Evolutionary conservation across 768 basidiomycete species (phyloP).

Genomic region (Cystofilobasidium macerans): DNA sequence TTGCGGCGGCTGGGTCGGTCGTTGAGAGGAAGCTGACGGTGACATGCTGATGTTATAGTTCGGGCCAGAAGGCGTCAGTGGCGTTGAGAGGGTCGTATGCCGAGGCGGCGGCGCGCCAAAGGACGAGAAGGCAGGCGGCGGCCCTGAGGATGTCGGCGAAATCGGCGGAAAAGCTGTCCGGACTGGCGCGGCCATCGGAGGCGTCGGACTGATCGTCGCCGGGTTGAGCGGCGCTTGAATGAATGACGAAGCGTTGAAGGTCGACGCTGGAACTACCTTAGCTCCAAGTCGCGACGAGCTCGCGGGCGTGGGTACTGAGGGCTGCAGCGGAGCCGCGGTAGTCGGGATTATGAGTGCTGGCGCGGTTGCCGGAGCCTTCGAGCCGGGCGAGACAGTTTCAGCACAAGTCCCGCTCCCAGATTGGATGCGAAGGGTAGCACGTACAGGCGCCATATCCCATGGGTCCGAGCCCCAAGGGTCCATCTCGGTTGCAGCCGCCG

Average conservation of each 20-base stretch:
- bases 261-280: slow-evolving; percentile 7
- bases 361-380: neutral
- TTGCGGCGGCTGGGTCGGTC: neutral
- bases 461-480: slow-evolving; percentile 68
- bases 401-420: neutral
- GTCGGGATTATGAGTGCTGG: neutral
- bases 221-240: slow-evolving; percentile 1
- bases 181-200: neutral
- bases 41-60: slow-evolving; percentile 36
- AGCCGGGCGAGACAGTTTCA: neutral
- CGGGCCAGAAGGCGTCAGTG: neutral
- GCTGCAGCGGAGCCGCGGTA: slow-evolving; percentile 27
- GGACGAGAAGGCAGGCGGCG: neutral
- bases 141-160: neutral
- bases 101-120: neutral
- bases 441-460: slow-evolving; percentile 64
- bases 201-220: neutral
- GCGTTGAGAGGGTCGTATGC: too few relatives aligned
- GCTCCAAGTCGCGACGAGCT: slow-evolving; percentile 8
- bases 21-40: slow-evolving; percentile 35
- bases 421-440: neutral
- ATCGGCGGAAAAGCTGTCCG: neutral
- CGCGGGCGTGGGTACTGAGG: slow-evolving; percentile 30
- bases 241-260: slow-evolving; percentile 13
- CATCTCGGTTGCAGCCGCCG: slow-evolving; percentile 42